These are phyloP conservation scores for Dryas drummondii DNA, from an alignment of 306 rosid species.

Conservation along the genomic window DNA sequence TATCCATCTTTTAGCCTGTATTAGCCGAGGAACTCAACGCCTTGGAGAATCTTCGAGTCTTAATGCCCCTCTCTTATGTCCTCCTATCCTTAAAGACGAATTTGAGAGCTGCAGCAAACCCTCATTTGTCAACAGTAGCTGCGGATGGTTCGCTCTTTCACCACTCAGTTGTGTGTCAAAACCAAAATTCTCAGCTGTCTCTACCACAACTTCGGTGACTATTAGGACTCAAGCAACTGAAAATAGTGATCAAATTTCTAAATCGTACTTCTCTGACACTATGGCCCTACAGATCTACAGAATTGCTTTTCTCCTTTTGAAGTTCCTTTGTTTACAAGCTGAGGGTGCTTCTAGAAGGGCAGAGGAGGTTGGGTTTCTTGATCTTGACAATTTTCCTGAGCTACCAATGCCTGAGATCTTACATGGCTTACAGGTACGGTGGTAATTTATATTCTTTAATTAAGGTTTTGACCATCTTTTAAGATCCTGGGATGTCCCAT, in stretches of 20 bases:
- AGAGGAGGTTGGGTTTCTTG: slow-evolving; percentile 87
- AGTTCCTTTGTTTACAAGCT: slow-evolving; percentile 87
- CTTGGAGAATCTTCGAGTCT: slow-evolving; percentile 51
- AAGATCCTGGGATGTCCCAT: background rate
- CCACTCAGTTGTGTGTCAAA: slow-evolving; percentile 65
- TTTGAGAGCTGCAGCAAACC: slow-evolving; percentile 62
- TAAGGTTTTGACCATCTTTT: background rate
- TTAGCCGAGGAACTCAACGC: slow-evolving; percentile 75
- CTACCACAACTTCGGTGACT: slow-evolving; percentile 40
- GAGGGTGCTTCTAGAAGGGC: slow-evolving; percentile 91
- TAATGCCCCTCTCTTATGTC: slow-evolving; percentile 62
- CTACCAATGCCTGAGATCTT: slow-evolving; percentile 96
- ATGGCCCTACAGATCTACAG: slow-evolving; percentile 75
- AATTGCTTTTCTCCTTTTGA: slow-evolving; percentile 68
- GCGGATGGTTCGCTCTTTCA: slow-evolving; percentile 89
- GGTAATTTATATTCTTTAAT: background rate
- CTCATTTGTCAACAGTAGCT: slow-evolving; percentile 60
- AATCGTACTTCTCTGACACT: slow-evolving; percentile 66
- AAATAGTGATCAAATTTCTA: slow-evolving; percentile 39
- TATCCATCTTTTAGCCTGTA: slow-evolving; percentile 88
- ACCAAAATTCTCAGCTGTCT: slow-evolving; percentile 48
- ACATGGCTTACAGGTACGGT: slow-evolving; percentile 81
- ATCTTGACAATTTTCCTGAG: slow-evolving; percentile 93
- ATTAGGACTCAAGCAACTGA: slow-evolving; percentile 48
- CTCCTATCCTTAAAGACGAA: slow-evolving; percentile 80